These are phyloP conservation scores for Hamamelis virginiana DNA, from an alignment of 164 flowering plant genomes.

Conservation along the genomic window DNA sequence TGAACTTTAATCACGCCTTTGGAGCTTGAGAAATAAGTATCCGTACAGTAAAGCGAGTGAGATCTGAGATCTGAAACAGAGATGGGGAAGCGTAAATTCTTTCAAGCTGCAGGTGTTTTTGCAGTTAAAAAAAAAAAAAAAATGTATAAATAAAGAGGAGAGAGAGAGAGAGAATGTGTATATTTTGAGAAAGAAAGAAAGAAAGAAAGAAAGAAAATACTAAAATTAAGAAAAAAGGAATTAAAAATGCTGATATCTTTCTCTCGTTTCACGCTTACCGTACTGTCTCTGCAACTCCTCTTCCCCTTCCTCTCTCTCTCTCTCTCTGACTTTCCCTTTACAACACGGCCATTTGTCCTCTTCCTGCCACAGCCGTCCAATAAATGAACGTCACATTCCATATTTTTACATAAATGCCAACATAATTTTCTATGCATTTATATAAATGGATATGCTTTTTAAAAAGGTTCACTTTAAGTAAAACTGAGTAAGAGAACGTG, in stretches of 20 bases:
- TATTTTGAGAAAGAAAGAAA: background rate
- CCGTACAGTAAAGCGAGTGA: background rate
- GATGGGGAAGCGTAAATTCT: constrained; percentile 18
- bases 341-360: background rate
- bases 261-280: constrained; percentile 24
- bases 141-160: too few species aligned
- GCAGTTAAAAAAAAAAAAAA: too few species aligned
- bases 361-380: too few species aligned
- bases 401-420: too few species aligned
- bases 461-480: too few species aligned
- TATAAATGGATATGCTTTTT: too few species aligned
- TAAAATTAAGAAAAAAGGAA: too few species aligned
- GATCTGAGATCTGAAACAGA: background rate
- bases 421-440: too few species aligned
- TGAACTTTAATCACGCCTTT: constrained; percentile 28
- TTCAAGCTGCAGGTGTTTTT: background rate
- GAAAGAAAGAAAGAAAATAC: background rate
- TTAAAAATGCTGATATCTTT: constrained; percentile 20
- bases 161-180: background rate
- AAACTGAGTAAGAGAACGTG: too few species aligned
- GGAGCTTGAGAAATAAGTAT: too few species aligned
- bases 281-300: constrained; percentile 1
- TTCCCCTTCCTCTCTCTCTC: too few species aligned
- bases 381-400: too few species aligned
- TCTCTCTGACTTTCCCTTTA: background rate